These are phyloP conservation scores for Crithidia thermophila DNA, from an alignment of 208 protist species.

Conservation along the genomic window DNA sequence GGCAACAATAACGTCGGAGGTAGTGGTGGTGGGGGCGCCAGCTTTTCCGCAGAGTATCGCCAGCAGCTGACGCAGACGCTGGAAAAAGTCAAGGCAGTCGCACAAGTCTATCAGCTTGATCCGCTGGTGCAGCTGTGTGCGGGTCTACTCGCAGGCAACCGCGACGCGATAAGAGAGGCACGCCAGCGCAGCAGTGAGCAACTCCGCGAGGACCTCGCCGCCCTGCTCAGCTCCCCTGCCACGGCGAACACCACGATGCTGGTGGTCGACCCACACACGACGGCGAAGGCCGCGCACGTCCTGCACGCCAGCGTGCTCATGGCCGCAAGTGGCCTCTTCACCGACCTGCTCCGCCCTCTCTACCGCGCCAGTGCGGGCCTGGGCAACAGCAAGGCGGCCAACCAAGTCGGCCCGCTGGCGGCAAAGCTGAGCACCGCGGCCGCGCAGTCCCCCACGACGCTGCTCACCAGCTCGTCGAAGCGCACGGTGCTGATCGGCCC, in stretches of 20 bases:
- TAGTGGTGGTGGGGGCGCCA: constrained; percentile 6
- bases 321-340: constrained; percentile 66
- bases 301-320: constrained; percentile 74
- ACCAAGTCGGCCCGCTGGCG: constrained; percentile 51
- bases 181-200: constrained; percentile 40
- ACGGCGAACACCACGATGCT: constrained; percentile 72
- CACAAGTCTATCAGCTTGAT: constrained; percentile 49
- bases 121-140: constrained; percentile 56
- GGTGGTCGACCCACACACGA: constrained; percentile 82
- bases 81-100: constrained; percentile 39
- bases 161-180: constrained; percentile 39
- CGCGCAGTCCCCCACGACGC: constrained; percentile 18
- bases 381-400: constrained; percentile 42
- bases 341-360: constrained; percentile 72
- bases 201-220: constrained; percentile 58
- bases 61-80: constrained; percentile 29
- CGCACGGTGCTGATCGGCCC: constrained; percentile 76
- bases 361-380: constrained; percentile 35
- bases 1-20: neutral
- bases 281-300: constrained; percentile 52
- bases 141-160: constrained; percentile 42
- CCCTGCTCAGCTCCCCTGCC: constrained; percentile 33
- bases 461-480: constrained; percentile 39
- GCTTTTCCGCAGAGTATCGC: constrained; percentile 25
- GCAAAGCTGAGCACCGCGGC: constrained; percentile 53